phyloP scores from a whole-genome alignment of 202 grass and related monocot genomes.

The Saccharum hybrid region DNA sequence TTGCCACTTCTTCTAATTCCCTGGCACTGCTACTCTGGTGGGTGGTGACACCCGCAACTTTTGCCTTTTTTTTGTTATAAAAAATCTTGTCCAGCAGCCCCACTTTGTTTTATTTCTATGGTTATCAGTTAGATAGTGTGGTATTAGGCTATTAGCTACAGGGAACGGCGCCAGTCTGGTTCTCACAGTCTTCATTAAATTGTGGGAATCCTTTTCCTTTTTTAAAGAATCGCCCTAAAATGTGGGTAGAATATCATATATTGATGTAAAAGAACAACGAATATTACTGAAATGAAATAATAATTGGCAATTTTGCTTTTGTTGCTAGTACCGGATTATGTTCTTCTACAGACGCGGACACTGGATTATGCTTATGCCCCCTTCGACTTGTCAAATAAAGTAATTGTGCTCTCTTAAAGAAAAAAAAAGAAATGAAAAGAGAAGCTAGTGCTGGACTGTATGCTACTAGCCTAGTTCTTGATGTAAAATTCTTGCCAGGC shows the following conservation, averaged over 20 bases:
- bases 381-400: neutral
- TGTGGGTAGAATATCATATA: neutral
- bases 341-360: neutral
- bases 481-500: conserved; percentile 50
- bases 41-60: neutral
- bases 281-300: neutral
- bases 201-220: neutral
- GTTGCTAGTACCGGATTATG: neutral
- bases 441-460: neutral
- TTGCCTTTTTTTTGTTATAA: neutral
- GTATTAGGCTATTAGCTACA: neutral
- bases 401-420: neutral
- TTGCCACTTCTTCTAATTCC: neutral
- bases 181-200: neutral
- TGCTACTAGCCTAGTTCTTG: neutral
- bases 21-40: neutral
- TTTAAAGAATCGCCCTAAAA: neutral
- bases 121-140: neutral
- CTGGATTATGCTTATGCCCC: neutral
- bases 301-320: neutral
- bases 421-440: neutral
- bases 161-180: neutral
- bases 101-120: neutral
- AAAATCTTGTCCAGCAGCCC: neutral
- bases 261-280: neutral